Evolutionary conservation across 148 eudicot species (phyloP), one percentile per base, ranked within the genome.

Genomic region (Dianthus caryophyllus): DNA sequence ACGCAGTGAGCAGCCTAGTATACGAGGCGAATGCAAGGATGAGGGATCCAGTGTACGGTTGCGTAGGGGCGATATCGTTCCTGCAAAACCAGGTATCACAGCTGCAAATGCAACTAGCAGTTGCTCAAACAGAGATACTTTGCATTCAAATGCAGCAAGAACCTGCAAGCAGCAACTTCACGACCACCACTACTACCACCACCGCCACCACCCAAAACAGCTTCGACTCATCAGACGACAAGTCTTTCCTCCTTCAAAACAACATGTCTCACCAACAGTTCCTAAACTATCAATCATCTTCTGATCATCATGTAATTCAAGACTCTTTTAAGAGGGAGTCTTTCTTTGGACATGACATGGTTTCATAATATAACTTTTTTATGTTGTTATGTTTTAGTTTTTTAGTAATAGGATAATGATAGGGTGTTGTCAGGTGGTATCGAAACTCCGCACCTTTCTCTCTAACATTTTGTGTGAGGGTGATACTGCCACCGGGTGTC

Each of bases 91-190:
- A 88, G 30, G 71, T 91, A 14, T 85, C 89, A 61, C 21, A 83
- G 16, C 48, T 91, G 49, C 85, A 86, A 67, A 88, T 86, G 97
- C 97, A 91, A 74, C 87, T 91, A 16, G 95, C 97, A 33, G 83
- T 86, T 58, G 97, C 97, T 38, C 96, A 91, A 56, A 84, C 97
- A 0, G 97, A 91, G 82, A 88, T 91, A 68, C 79, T 91, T 4
- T 91, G 97, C 82, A 77, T 88, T 73, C 97, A 91, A 72, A 91
- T 88, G 96, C 89, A 88, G 56, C 95, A 86, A 70, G 86, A 85
- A 38, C 79, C 84, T n/a, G n/a, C n/a, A 17, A 39, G 66, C 43
- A 39, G 66, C 43, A 69, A 15, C 73, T 66, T 27, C 29, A 53
- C 58, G 4, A 24, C 58, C 16, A n/a, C n/a, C 3, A 33, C 38